Percentiles rank a stretch among this genome's conserved stretches.
Evolutionary conservation across 1,139 yeast genomes (phyloP).

Genomic region (Yamadazyma dushanensis): DNA sequence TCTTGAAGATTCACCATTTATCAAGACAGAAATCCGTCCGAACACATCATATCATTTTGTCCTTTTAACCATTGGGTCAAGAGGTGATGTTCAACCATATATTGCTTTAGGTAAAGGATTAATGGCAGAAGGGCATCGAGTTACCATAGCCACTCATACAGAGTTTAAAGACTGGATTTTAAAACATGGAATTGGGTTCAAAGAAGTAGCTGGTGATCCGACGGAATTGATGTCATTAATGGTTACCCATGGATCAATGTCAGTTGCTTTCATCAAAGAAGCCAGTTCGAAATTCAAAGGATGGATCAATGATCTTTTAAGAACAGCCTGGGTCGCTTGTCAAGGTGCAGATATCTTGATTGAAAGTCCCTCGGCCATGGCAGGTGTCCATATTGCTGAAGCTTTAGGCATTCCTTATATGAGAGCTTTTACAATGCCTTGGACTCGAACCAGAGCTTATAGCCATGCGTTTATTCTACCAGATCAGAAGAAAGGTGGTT

Average conservation of each 20-base stretch:
- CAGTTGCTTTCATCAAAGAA: slow-evolving; percentile 78
- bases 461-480: slow-evolving; percentile 97
- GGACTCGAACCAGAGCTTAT: slow-evolving; percentile 94
- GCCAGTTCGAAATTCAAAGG: slow-evolving; percentile 75
- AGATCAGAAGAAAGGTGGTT: slow-evolving; percentile 88
- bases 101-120: slow-evolving; percentile 85
- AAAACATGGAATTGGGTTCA: slow-evolving; percentile 65
- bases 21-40: slow-evolving; percentile 54
- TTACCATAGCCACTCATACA: slow-evolving; percentile 79
- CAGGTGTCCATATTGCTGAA: slow-evolving; percentile 92
- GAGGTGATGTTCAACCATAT: slow-evolving; percentile 97
- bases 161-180: slow-evolving; percentile 80
- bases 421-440: slow-evolving; percentile 97
- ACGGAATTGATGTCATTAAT: slow-evolving; percentile 87
- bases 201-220: slow-evolving; percentile 87
- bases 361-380: slow-evolving; percentile 95
- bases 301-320: slow-evolving; percentile 76
- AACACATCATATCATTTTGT: slow-evolving; percentile 59
- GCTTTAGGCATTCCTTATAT: slow-evolving; percentile 86
- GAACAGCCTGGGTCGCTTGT: slow-evolving; percentile 82
- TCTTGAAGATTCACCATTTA: slow-evolving; percentile 62
- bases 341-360: slow-evolving; percentile 80
- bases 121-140: slow-evolving; percentile 75
- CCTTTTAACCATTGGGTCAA: slow-evolving; percentile 83
- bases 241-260: slow-evolving; percentile 89